Conservation (phyloP, 257 asterid genomes). For the Penstemon eatonii region DNA sequence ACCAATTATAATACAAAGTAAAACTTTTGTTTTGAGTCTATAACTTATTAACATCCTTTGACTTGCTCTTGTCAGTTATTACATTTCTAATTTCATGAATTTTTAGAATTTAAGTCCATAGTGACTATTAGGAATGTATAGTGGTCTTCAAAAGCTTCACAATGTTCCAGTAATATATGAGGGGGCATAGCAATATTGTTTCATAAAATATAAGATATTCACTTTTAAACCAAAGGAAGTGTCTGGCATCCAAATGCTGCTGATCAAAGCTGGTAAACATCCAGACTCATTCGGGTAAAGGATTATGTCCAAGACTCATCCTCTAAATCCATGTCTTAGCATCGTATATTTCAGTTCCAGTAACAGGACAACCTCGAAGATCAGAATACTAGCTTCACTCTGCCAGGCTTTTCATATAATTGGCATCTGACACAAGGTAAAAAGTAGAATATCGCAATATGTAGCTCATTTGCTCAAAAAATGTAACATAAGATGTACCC, state of each 20-base stretch:
- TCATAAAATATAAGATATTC: background rate
- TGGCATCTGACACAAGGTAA: slow-evolving; percentile 4
- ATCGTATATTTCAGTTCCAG: background rate
- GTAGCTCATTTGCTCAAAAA: slow-evolving; percentile 3
- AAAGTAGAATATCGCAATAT: background rate
- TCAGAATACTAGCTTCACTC: background rate
- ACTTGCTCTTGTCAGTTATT: slow-evolving; percentile 13
- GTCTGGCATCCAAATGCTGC: slow-evolving; percentile 1
- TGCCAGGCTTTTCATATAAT: background rate
- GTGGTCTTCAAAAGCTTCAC: slow-evolving; percentile 8
- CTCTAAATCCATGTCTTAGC: slow-evolving; percentile 6
- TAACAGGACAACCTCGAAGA: slow-evolving; percentile 6
- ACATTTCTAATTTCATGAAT: slow-evolving; percentile 1
- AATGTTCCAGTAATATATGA: background rate
- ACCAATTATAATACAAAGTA: slow-evolving; percentile 4
- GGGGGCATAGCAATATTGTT: slow-evolving; percentile 10
- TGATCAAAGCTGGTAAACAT: background rate
- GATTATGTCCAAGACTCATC: background rate
- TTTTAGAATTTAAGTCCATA: slow-evolving; percentile 11
- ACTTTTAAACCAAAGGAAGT: background rate
- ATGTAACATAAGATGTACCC: background rate
- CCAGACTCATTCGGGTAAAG: background rate
- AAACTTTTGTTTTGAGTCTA: background rate
- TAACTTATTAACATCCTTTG: slow-evolving; percentile 9
- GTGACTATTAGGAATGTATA: slow-evolving; percentile 1